phyloP scores from a whole-genome alignment of 768 basidiomycete species.

The Tephrocybe sp. region DNA sequence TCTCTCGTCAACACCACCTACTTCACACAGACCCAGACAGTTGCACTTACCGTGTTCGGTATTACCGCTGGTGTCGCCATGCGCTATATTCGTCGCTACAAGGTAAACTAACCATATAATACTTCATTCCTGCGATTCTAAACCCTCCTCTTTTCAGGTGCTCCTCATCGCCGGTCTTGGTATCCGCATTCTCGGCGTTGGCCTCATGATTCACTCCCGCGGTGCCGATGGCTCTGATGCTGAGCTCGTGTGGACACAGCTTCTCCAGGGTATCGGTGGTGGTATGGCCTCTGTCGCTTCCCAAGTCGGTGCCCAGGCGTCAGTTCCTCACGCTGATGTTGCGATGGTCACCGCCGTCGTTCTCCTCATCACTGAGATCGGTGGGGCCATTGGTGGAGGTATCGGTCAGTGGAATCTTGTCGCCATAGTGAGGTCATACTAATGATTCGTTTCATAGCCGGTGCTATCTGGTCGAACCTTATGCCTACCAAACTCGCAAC shows the following conservation, averaged over 20 bases:
- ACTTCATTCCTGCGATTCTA: not conserved
- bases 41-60: conserved; percentile 63
- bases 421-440: not conserved
- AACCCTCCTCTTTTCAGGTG: conserved; percentile 22
- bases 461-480: conserved; percentile 60
- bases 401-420: conserved; percentile 38
- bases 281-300: conserved; percentile 61
- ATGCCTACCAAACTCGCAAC: conserved; percentile 64
- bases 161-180: conserved; percentile 57
- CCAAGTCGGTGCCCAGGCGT: conserved; percentile 65
- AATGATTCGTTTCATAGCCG: conserved; percentile 35
- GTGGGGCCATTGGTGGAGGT: conserved; percentile 65
- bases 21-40: conserved; percentile 60
- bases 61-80: conserved; percentile 59
- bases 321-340: conserved; percentile 63
- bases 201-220: conserved; percentile 70
- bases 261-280: conserved; percentile 75
- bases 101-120: conserved; percentile 31
- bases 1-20: conserved; percentile 56
- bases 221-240: conserved; percentile 55
- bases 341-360: conserved; percentile 69
- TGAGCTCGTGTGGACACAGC: conserved; percentile 64
- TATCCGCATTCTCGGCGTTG: conserved; percentile 62
- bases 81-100: conserved; percentile 53
- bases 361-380: conserved; percentile 68